Percentiles rank a stretch among this genome's conserved stretches.
Conservation (phyloP, 2,329 filamentous ascomycete genomes). For the Cladophialophora bantiana region DNA sequence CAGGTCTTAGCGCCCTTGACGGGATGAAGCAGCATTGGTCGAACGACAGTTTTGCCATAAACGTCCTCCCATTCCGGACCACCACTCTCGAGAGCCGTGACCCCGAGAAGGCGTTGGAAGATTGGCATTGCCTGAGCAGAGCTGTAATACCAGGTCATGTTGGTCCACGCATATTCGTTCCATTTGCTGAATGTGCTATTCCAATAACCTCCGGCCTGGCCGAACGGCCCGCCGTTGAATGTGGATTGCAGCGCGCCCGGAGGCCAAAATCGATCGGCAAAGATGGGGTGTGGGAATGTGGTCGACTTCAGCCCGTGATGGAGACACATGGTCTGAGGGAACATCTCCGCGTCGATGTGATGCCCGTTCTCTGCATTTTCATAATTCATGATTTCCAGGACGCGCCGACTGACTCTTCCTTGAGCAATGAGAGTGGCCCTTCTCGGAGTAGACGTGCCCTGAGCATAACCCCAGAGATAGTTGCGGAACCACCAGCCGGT, state of each 20-base stretch:
- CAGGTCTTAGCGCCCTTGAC: conserved; percentile 48
- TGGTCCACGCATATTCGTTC: conserved; percentile 45
- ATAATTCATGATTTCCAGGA: conserved; percentile 78
- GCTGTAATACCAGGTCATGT: conserved; percentile 47
- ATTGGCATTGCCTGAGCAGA: conserved; percentile 45
- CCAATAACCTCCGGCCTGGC: conserved; percentile 44
- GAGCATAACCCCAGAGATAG: conserved; percentile 49
- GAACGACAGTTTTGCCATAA: conserved; percentile 42
- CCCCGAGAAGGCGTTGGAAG: conserved; percentile 45
- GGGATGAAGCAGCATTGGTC: conserved; percentile 45
- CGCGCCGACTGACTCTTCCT: conserved; percentile 72
- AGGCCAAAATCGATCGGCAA: conserved; percentile 76
- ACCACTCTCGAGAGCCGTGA: conserved; percentile 40
- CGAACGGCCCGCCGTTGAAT: conserved; percentile 46
- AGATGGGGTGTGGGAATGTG: conserved; percentile 79
- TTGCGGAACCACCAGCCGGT: conserved; percentile 69
- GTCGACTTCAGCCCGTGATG: conserved; percentile 81
- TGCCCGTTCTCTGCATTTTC: conserved; percentile 73
- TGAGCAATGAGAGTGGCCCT: conserved; percentile 81
- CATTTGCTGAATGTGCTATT: conserved; percentile 47
- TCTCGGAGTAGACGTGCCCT: conserved; percentile 67
- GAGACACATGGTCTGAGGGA: conserved; percentile 73
- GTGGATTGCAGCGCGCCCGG: conserved; percentile 42
- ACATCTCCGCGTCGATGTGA: conserved; percentile 83
- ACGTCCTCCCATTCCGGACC: conserved; percentile 44